Evolutionary conservation across 2,329 filamentous ascomycete species (phyloP).

Genomic region (Penicillium sp.): DNA sequence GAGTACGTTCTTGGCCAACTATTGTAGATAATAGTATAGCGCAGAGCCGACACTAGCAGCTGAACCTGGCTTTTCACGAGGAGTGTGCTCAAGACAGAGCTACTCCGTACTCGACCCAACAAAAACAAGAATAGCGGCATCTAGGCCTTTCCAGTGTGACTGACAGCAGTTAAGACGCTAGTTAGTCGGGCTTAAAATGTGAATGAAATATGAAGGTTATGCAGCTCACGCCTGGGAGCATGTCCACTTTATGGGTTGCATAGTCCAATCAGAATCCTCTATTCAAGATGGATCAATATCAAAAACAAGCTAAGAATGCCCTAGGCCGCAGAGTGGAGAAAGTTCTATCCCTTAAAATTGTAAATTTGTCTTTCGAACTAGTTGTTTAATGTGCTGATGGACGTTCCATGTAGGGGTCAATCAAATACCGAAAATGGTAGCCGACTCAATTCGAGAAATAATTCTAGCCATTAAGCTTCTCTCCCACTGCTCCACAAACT

Average conservation of each 20-base stretch:
- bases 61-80: neutral
- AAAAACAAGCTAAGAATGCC: no score
- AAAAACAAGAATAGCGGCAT: neutral
- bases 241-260: neutral
- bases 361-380: neutral
- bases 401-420: neutral
- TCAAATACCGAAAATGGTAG: neutral
- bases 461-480: neutral
- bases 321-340: neutral
- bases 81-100: no score
- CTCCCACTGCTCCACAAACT: constrained; percentile 14
- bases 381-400: neutral
- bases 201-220: neutral
- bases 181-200: neutral
- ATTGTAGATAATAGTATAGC: neutral
- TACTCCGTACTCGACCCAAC: neutral
- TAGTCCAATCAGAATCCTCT: neutral
- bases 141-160: neutral
- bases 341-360: neutral
- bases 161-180: neutral
- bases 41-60: neutral
- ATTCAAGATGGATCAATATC: neutral
- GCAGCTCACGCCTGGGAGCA: neutral
- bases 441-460: neutral
- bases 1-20: neutral